These are phyloP conservation scores for Lagenaria siceraria DNA, from an alignment of 306 rosid species.

Conservation along the genomic window DNA sequence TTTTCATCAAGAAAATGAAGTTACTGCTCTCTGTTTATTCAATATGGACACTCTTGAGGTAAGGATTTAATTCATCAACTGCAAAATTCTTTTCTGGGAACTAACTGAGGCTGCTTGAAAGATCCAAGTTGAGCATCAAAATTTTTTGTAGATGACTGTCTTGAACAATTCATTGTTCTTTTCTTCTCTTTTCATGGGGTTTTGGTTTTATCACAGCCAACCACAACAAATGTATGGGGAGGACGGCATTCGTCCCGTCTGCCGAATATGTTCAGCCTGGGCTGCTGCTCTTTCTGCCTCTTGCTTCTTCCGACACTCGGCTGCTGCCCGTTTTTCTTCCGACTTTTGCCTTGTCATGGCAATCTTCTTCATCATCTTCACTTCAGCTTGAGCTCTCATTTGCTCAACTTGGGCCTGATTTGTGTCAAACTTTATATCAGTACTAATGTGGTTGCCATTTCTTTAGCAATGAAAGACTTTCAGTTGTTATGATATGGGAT, in stretches of 20 bases:
- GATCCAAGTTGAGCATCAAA: not conserved
- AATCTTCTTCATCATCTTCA: slow-evolving; percentile 67
- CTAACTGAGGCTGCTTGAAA: not conserved
- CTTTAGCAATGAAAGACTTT: not conserved
- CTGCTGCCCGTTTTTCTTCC: slow-evolving; percentile 64
- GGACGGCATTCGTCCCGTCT: slow-evolving; percentile 59
- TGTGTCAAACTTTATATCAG: not conserved
- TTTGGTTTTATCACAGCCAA: slow-evolving; percentile 31
- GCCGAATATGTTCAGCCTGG: slow-evolving; percentile 68
- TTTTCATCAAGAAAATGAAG: slow-evolving; percentile 1
- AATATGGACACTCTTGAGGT: not conserved
- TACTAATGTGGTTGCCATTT: not conserved
- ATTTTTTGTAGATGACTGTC: not conserved
- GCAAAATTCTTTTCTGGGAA: not conserved
- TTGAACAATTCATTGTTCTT: not conserved
- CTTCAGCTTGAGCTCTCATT: slow-evolving; percentile 73
- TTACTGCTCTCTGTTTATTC: not conserved
- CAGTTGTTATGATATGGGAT: not conserved
- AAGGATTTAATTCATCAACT: not conserved
- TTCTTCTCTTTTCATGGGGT: not conserved
- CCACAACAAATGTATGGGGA: slow-evolving; percentile 57
- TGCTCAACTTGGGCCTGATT: slow-evolving; percentile 74
- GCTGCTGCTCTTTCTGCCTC: slow-evolving; percentile 71
- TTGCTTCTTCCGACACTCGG: slow-evolving; percentile 47
- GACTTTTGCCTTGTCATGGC: slow-evolving; percentile 78